Base-by-base conservation (phyloP, 371 early-diverging fungal genomes). In the Vairimorpha ceranae region DNA sequence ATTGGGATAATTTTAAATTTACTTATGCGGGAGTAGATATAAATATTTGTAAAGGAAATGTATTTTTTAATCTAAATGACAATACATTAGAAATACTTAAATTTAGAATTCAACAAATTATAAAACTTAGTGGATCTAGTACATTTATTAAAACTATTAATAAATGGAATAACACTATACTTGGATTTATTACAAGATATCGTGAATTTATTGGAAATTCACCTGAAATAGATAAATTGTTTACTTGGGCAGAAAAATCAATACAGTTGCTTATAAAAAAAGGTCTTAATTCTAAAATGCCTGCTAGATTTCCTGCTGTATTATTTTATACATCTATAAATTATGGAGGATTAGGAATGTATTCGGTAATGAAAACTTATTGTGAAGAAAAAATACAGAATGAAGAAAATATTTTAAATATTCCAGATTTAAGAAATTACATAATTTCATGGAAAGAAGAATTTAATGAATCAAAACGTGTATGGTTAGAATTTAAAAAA, bases 221-320 rank as follows among this genome's bases (percentile, higher is more conserved):
- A 0, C 89, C 92, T 32, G 97, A 61, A 51, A 35, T 74, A 19
- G 46, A 27, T 15, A 66, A 67, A 12, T 52, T 45, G 29, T 30
- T 79, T 1, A 45, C 32, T 2, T 65, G 68, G 84, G 89, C 88
- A 75, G 97, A 97, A 83, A 92, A 91, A 84, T 94, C 93, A 87
- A 92, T 96, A 60, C 93, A 94, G 83, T 92, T 93, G n/a, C 89
- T 93, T 85, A 89, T 99, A 83, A 97, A 95, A 88, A 92, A 92
- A 83, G 94, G 94, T 77, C 88, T 99, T 75, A 97, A 97, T 85
- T 91, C 92, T 58, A 95, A 95, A 85, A 96, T 96, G 94, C 94
- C 96, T 70, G 88, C 88, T 32, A 88, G 99, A 82, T 96, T 96
- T 89, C 98, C 98, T 43, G 93, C 93, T 19, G 92, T 92, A 2